Evolutionary conservation across 495 filamentous ascomycete species (phyloP), one percentile per base, ranked within the genome.

Genomic region (Neurospora intermedia): DNA sequence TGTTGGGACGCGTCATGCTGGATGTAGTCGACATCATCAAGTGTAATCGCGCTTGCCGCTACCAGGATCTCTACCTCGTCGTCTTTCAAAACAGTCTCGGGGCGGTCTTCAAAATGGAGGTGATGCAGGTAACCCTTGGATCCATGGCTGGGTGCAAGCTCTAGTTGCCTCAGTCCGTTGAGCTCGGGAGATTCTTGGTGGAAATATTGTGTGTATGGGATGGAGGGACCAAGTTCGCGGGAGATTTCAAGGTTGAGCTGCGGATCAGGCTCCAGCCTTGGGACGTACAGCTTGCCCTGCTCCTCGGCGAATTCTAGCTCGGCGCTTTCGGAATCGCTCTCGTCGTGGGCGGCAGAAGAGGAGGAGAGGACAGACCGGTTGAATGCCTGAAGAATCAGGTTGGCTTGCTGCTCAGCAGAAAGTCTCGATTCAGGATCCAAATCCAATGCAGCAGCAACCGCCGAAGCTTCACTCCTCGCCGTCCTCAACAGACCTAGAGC

Each of bases 41-140:
- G 45, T 3, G 75, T 76, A 11, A 77, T 45, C 9, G 70, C 46
- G 16, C 66, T 80, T 40, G 84, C 83, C 20, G 74, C 76, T 27
- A 86, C 78, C 27, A 76, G 41, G 31, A 87, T 78, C 69, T 87
- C 84, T 15, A 87, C 78, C 66, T 84, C 81, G 31, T 82, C 78
- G 6, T 77, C 78, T 6, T 40, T 73, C 39, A 83, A 71, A 2
- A 69, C 48, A 16, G 72, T 46, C 16, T 76, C 70, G 23, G 69
- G 43, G 6, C 54, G 66, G 43, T 83, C 81, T 54, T 80, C 77
- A 41, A 83, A 83, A 74, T 75, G 79, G 27, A 82, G 71, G 15
- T 74, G 69, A 38, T 75, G 74, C 9, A 72, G 62, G 2, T 73
- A 69, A 0, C 70, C 70, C 8, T 71, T 71, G 10, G 73, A 69